These are phyloP conservation scores for Stenocarpella maydis DNA, from an alignment of 2,329 filamentous ascomycete genomes.

Conservation along the genomic window DNA sequence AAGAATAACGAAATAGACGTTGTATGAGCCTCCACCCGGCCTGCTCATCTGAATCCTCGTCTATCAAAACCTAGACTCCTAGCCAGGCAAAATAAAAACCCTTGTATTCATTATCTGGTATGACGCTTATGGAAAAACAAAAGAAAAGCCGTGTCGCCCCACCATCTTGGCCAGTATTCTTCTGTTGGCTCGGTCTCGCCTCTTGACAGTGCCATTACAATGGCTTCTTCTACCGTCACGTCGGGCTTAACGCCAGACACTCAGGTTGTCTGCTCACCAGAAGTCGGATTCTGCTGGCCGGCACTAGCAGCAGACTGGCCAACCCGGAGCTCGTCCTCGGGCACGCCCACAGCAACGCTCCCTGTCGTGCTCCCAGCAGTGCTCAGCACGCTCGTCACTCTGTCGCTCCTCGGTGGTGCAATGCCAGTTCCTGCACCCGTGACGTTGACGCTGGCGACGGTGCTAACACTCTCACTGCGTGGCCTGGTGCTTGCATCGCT, in stretches of 20 bases:
- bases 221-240: not conserved
- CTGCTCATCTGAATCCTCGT: not conserved
- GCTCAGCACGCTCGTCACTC: slow-evolving; percentile 56
- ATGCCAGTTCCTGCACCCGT: slow-evolving; percentile 51
- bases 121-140: not conserved
- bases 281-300: slow-evolving; percentile 37
- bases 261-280: not conserved
- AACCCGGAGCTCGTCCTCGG: slow-evolving; percentile 67
- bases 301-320: slow-evolving; percentile 69
- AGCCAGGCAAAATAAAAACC: not conserved
- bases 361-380: slow-evolving; percentile 42
- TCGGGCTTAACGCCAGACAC: not conserved
- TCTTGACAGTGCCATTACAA: not conserved
- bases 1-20: not conserved
- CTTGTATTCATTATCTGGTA: not conserved
- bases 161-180: not conserved
- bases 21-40: not conserved
- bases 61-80: slow-evolving; percentile 8
- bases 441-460: slow-evolving; percentile 43
- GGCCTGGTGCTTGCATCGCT: slow-evolving; percentile 54
- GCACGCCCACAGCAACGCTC: slow-evolving; percentile 61
- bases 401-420: slow-evolving; percentile 55
- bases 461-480: slow-evolving; percentile 54
- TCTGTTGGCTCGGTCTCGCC: not conserved
- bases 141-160: not conserved